These are phyloP conservation scores for Tephrocybe sp. DNA, from an alignment of 768 basidiomycete genomes.

Conservation along the genomic window DNA sequence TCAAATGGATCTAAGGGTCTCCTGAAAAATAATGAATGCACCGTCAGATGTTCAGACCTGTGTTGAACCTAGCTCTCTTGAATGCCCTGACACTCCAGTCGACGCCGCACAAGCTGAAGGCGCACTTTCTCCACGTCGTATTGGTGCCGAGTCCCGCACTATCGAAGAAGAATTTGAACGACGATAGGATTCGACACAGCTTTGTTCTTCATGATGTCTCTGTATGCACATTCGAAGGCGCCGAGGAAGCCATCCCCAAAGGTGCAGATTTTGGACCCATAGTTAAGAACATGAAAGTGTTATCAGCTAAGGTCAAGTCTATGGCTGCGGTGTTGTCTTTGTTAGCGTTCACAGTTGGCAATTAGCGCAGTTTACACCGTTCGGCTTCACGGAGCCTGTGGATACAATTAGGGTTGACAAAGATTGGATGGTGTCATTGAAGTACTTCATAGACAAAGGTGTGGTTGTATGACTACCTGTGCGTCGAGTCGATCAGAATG, in stretches of 20 bases:
- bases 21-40: no score
- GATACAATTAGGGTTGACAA: not conserved
- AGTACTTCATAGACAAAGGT: not conserved
- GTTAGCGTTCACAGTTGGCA: not conserved
- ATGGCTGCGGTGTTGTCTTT: conserved; percentile 1
- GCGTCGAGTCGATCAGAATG: no score
- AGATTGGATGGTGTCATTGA: not conserved
- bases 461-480: not conserved
- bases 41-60: conserved; percentile 1
- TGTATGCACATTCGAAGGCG: not conserved
- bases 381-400: not conserved
- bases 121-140: not conserved
- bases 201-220: not conserved
- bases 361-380: not conserved
- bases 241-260: not conserved
- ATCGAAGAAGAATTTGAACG: not conserved
- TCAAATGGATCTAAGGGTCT: no score
- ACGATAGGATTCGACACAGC: not conserved
- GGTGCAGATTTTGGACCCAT: not conserved
- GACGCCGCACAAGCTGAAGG: not conserved
- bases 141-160: not conserved
- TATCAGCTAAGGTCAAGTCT: not conserved
- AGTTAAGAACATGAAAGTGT: not conserved
- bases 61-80: not conserved
- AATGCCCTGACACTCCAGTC: conserved; percentile 2